Percentiles rank a stretch among this genome's conserved stretches.
Conservation (phyloP, 305 asterid genomes). For the Plantago rigida region DNA sequence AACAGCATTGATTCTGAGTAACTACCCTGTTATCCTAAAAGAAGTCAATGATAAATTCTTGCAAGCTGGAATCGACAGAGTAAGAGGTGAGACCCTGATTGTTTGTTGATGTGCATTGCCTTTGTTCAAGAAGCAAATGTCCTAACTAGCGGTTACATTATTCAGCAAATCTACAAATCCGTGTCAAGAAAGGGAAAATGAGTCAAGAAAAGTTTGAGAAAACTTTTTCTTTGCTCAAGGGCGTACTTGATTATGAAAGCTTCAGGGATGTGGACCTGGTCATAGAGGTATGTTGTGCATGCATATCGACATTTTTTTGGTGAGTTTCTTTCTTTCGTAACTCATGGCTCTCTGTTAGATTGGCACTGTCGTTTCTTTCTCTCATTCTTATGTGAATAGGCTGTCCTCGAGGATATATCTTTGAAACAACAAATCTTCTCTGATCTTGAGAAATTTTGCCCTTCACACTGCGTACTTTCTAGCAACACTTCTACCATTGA, state of each 20-base stretch:
- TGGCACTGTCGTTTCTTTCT: not conserved
- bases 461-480: slow-evolving; percentile 86
- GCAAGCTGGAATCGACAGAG: slow-evolving; percentile 60
- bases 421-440: slow-evolving; percentile 72
- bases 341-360: not conserved
- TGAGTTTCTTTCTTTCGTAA: slow-evolving; percentile 8
- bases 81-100: slow-evolving; percentile 55
- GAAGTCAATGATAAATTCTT: slow-evolving; percentile 79
- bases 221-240: slow-evolving; percentile 65
- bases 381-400: slow-evolving; percentile 37
- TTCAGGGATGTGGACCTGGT: slow-evolving; percentile 89
- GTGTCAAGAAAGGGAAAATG: slow-evolving; percentile 68
- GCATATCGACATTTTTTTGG: not conserved
- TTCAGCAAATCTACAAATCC: slow-evolving; percentile 60
- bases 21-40: slow-evolving; percentile 61
- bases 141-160: slow-evolving; percentile 22
- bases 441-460: slow-evolving; percentile 83
- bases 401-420: slow-evolving; percentile 72
- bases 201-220: slow-evolving; percentile 58
- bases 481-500: slow-evolving; percentile 91
- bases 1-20: slow-evolving; percentile 64
- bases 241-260: slow-evolving; percentile 71
- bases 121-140: not conserved
- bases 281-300: slow-evolving; percentile 54
- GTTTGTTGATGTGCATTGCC: not conserved